Evolutionary conservation across 2,329 filamentous ascomycete species (phyloP).

Genomic region (Trichoderma arundinaceum): DNA sequence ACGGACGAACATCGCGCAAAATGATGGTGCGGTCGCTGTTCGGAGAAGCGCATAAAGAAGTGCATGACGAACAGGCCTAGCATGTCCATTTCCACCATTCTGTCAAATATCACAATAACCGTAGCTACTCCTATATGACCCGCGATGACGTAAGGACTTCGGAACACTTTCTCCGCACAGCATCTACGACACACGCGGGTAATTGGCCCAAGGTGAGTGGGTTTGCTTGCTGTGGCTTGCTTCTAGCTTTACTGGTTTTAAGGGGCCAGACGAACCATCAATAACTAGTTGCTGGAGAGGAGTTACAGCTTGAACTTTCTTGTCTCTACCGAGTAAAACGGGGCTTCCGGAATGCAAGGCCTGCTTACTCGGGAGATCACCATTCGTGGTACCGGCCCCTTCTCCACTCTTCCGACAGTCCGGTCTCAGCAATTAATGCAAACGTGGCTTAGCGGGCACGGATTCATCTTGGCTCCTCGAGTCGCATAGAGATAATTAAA

Average conservation of each 20-base stretch:
- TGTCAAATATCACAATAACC: slow-evolving; percentile 20
- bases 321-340: slow-evolving; percentile 2
- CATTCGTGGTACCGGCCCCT: slow-evolving; percentile 26
- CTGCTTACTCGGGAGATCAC: slow-evolving; percentile 29
- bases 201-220: neutral
- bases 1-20: slow-evolving; percentile 15
- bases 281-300: neutral
- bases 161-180: slow-evolving; percentile 17
- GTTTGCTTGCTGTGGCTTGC: neutral
- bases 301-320: neutral
- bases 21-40: slow-evolving; percentile 3
- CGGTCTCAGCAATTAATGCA: slow-evolving; percentile 14
- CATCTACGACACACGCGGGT: neutral
- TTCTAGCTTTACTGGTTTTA: neutral
- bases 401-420: slow-evolving; percentile 25
- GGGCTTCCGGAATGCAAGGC: slow-evolving; percentile 22
- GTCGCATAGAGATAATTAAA: too few species aligned
- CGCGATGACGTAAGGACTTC: slow-evolving; percentile 23
- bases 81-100: neutral
- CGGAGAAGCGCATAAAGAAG: slow-evolving; percentile 9
- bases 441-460: slow-evolving; percentile 20
- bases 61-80: neutral
- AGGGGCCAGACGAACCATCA: neutral
- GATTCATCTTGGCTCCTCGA: neutral
- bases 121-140: slow-evolving; percentile 4